Evolutionary conservation across 139 green algal species (phyloP).

Genomic region (Desmodesmus armatus): DNA sequence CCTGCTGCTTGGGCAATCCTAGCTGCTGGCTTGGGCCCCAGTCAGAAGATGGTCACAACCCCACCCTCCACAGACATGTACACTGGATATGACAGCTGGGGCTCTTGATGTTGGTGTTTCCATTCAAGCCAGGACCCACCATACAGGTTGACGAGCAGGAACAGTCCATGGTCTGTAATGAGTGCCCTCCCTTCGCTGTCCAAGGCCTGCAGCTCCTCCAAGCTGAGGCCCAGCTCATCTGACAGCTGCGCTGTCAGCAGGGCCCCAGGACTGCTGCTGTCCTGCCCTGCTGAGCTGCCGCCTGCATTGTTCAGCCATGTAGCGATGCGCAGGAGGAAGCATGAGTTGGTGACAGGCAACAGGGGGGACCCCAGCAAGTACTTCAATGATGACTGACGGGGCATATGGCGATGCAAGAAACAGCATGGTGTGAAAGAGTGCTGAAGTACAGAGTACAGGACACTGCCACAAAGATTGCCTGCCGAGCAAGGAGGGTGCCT

Average conservation of each 20-base stretch:
- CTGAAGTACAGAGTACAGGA: not conserved
- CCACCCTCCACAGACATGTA: too few relatives aligned
- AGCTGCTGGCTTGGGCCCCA: too few relatives aligned
- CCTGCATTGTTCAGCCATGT: not conserved
- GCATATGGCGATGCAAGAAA: not conserved
- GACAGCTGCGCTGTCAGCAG: not conserved
- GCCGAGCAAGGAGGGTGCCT: not conserved
- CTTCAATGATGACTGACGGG: not conserved
- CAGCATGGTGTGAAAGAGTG: not conserved
- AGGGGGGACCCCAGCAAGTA: not conserved
- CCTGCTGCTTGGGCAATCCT: too few relatives aligned
- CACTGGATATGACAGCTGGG: too few relatives aligned
- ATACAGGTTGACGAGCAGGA: conserved; percentile 74
- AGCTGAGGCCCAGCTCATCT: not conserved
- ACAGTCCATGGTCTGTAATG: conserved; percentile 67
- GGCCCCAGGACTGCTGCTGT: not conserved
- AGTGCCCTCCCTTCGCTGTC: conserved; percentile 70
- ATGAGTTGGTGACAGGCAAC: not conserved
- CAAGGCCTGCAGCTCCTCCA: conserved; percentile 53
- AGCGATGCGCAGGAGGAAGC: not conserved
- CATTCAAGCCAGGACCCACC: conserved; percentile 45
- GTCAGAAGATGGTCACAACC: too few relatives aligned
- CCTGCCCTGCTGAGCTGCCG: not conserved
- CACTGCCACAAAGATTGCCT: not conserved
- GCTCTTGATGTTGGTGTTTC: too few relatives aligned